These are phyloP conservation scores for Tricholoma flavovirens DNA, from an alignment of 768 basidiomycete species.

Conservation along the genomic window DNA sequence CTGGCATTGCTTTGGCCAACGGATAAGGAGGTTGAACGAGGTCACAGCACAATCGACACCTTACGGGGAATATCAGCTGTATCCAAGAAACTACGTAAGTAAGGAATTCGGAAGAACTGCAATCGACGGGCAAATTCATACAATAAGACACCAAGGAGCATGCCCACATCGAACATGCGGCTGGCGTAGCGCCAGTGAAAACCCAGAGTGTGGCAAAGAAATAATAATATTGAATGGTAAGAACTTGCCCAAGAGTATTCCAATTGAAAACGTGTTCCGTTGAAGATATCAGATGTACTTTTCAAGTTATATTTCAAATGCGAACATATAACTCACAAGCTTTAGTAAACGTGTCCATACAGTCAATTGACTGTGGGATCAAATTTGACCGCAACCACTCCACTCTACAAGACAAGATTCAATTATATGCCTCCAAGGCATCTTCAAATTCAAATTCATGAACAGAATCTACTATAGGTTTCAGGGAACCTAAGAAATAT, in stretches of 20 bases:
- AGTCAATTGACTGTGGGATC: slow-evolving; percentile 9
- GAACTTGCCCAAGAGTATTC: background rate
- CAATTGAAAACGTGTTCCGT: background rate
- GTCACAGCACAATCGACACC: too few relatives aligned
- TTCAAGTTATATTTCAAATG: background rate
- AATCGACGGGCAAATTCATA: too few relatives aligned
- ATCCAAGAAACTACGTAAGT: too few relatives aligned
- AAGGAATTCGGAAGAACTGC: too few relatives aligned
- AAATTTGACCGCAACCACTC: slow-evolving; percentile 57
- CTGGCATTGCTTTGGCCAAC: background rate
- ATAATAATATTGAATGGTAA: too few relatives aligned
- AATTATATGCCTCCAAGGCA: slow-evolving; percentile 55
- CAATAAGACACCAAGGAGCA: too few relatives aligned
- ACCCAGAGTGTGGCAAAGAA: too few relatives aligned
- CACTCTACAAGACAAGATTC: slow-evolving; percentile 47
- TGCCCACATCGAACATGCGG: too few relatives aligned
- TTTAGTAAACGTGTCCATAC: background rate
- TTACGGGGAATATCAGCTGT: too few relatives aligned
- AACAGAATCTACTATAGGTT: slow-evolving; percentile 54
- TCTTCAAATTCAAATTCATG: slow-evolving; percentile 56
- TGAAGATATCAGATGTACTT: background rate
- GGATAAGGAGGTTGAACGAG: too few relatives aligned
- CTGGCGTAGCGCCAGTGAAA: too few relatives aligned
- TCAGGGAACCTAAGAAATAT: slow-evolving; percentile 38
- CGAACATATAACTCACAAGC: background rate